A percentile compares a stretch with the other conserved stretches of the same genome.
These are phyloP conservation scores for Capillidium heterosporum DNA, from an alignment of 371 early-diverging fungal genomes.

Conservation along the genomic window DNA sequence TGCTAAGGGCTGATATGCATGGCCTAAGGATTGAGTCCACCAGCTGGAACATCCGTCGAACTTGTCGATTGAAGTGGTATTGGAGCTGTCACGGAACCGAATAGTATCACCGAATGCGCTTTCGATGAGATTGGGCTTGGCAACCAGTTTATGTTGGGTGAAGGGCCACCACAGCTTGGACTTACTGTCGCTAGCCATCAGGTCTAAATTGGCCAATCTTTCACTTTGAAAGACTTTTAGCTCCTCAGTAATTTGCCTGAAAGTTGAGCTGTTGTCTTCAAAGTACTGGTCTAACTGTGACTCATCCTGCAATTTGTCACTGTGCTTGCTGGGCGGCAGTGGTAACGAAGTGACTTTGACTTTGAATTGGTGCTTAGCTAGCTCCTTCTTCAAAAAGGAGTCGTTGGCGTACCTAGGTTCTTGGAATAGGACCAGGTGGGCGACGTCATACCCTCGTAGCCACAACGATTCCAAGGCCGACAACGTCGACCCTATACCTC, in stretches of 20 bases:
- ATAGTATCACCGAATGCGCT: slow-evolving; percentile 53
- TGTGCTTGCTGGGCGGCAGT: slow-evolving; percentile 23
- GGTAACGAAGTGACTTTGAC: slow-evolving; percentile 19
- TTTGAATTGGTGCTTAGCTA: slow-evolving; percentile 9
- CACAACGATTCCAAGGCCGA: slow-evolving; percentile 50
- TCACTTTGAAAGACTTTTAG: slow-evolving; percentile 26
- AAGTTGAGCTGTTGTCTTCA: slow-evolving; percentile 21
- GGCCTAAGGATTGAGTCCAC: slow-evolving; percentile 77
- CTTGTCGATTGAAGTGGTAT: slow-evolving; percentile 19
- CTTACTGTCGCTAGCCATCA: slow-evolving; percentile 31
- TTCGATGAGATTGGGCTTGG: slow-evolving; percentile 53
- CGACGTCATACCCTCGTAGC: slow-evolving; percentile 53
- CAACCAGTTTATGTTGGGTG: slow-evolving; percentile 49
- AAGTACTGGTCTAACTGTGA: slow-evolving; percentile 36
- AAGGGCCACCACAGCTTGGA: slow-evolving; percentile 69
- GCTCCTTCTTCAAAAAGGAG: slow-evolving; percentile 20
- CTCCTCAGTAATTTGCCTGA: slow-evolving; percentile 22
- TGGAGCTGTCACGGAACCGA: slow-evolving; percentile 19
- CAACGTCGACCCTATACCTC: slow-evolving; percentile 66
- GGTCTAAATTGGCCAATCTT: slow-evolving; percentile 31
- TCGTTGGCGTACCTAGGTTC: slow-evolving; percentile 41
- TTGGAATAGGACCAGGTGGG: slow-evolving; percentile 40
- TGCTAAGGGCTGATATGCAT: slow-evolving; percentile 41
- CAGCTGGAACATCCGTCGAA: slow-evolving; percentile 66
- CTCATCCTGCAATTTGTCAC: slow-evolving; percentile 24